Evolutionary conservation across 345 rosid species (phyloP).

Genomic region (Reutealis trisperma): DNA sequence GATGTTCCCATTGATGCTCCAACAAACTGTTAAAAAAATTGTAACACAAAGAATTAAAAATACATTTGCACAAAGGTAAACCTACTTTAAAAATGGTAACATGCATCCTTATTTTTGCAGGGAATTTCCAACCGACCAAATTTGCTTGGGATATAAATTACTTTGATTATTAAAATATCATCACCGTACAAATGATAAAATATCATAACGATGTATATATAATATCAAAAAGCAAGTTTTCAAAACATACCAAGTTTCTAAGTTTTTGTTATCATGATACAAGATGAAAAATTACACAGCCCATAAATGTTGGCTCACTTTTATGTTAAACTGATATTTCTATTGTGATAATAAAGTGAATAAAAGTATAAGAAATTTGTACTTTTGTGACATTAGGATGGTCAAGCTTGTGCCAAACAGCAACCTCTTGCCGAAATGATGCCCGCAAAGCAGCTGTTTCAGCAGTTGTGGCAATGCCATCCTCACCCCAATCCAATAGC

Average conservation of each 20-base stretch:
- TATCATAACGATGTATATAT: background rate
- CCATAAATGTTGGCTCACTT: slow-evolving; percentile 3
- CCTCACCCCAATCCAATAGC: slow-evolving; percentile 90
- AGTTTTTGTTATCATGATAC: background rate
- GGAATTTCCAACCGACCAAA: background rate
- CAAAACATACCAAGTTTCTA: background rate
- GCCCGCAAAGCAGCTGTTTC: slow-evolving; percentile 78
- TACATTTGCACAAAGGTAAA: background rate
- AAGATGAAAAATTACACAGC: slow-evolving; percentile 2
- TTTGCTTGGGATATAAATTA: background rate
- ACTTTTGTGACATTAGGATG: slow-evolving; percentile 95
- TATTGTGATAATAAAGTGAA: background rate
- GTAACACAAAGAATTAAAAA: slow-evolving; percentile 1
- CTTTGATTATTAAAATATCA: background rate
- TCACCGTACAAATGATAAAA: background rate
- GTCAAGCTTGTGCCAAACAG: slow-evolving; percentile 94
- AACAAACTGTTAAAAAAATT: slow-evolving; percentile 54
- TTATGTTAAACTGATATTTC: background rate
- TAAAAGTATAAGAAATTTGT: slow-evolving; percentile 15
- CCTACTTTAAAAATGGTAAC: slow-evolving; percentile 1
- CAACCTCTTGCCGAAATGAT: slow-evolving; percentile 86
- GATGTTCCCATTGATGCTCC: slow-evolving; percentile 96
- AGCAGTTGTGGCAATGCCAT: slow-evolving; percentile 55
- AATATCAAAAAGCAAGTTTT: background rate
- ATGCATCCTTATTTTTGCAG: background rate